phyloP scores from a whole-genome alignment of 441 rosid species.

The Bocquillonia castaneifolia region DNA sequence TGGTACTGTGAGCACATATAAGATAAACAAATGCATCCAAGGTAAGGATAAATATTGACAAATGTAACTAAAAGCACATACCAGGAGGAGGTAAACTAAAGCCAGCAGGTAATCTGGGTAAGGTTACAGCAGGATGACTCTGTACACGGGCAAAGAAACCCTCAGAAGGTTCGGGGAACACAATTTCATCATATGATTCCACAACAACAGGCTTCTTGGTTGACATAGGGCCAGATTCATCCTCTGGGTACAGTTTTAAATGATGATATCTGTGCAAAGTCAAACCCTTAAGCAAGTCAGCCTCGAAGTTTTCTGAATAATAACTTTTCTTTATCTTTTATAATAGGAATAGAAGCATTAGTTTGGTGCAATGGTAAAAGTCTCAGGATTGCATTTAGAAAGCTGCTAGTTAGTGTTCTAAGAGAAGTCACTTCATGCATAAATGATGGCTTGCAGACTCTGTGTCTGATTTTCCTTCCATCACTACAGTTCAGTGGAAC shows the following conservation, averaged over 20 bases:
- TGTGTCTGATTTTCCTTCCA: not conserved
- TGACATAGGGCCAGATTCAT: constrained; percentile 59
- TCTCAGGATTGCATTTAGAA: not conserved
- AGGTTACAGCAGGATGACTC: constrained; percentile 59
- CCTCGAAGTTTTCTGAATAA: not conserved
- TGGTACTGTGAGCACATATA: constrained; percentile 31
- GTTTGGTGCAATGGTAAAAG: not conserved
- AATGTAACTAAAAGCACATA: constrained; percentile 5
- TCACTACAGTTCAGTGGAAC: not conserved
- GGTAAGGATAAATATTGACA: constrained; percentile 11
- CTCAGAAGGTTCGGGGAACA: constrained; percentile 72
- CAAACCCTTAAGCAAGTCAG: constrained; percentile 10
- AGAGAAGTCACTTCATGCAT: not conserved
- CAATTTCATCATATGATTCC: constrained; percentile 76
- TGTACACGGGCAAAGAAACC: constrained; percentile 59
- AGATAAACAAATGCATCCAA: constrained; percentile 12
- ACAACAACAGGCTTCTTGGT: constrained; percentile 73
- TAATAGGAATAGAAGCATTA: not conserved
- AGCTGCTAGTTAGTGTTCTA: not conserved
- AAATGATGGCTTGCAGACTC: not conserved
- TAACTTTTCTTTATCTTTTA: not conserved
- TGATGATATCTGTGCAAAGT: constrained; percentile 52
- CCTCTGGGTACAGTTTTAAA: constrained; percentile 70
- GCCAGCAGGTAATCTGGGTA: constrained; percentile 60
- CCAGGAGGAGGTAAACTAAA: constrained; percentile 29